Conservation (phyloP, 2,329 filamentous ascomycete genomes). For the Neofusicoccum ribis region DNA sequence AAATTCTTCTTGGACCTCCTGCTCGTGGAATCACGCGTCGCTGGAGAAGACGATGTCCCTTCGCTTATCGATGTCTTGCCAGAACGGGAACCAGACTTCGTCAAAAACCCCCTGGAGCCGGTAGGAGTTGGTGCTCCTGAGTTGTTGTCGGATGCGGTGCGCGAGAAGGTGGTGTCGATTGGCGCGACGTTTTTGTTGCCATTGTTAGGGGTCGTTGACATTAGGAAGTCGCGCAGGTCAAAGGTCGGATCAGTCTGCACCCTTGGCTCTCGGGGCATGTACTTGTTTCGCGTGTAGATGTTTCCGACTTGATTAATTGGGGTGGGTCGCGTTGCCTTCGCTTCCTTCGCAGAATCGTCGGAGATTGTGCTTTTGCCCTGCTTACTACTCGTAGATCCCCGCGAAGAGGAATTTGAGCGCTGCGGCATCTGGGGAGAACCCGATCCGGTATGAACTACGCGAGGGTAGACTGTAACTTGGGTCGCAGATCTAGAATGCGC, state of each 20-base stretch:
- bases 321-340: slow-evolving; percentile 8
- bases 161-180: slow-evolving; percentile 9
- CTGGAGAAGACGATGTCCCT: neutral
- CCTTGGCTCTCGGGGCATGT: slow-evolving; percentile 69
- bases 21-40: neutral
- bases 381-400: neutral
- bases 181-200: slow-evolving; percentile 15
- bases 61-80: slow-evolving; percentile 20
- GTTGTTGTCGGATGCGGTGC: neutral
- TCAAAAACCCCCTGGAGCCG: neutral
- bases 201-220: slow-evolving; percentile 67
- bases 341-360: slow-evolving; percentile 14
- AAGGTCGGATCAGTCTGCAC: slow-evolving; percentile 69
- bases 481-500: neutral
- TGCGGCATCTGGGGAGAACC: slow-evolving; percentile 22
- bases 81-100: slow-evolving; percentile 7
- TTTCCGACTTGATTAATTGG: slow-evolving; percentile 15
- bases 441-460: slow-evolving; percentile 32
- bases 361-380: slow-evolving; percentile 8
- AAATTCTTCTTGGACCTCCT: slow-evolving; percentile 28
- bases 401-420: slow-evolving; percentile 13
- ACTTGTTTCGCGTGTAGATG: slow-evolving; percentile 13
- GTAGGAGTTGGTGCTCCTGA: neutral
- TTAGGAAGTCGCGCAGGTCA: slow-evolving; percentile 88
- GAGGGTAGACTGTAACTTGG: slow-evolving; percentile 31